Base-by-base conservation (phyloP, 2,329 filamentous ascomycete genomes). In the Trichoderma aggressivum region DNA sequence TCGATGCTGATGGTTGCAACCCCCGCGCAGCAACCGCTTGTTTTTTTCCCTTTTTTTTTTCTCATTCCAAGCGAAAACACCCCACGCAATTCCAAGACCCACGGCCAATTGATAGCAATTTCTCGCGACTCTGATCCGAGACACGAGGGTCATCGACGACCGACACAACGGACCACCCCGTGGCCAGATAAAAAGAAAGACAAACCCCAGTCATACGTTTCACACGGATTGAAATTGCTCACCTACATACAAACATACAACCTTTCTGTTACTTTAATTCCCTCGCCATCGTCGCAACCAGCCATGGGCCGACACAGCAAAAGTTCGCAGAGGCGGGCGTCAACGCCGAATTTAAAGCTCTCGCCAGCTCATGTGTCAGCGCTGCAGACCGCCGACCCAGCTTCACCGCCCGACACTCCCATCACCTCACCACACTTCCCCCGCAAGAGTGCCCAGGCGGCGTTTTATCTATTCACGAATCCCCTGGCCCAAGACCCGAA, bases 351-450 rank as follows among this genome's bases (percentile, higher is more conserved):
- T 72, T 79, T 84, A 74, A 80, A 81, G 73, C 74, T 79, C 70
- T 75, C 73, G 70, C 77, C 77, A 71, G 78, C 80, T 43, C 75
- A 76, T 75, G 55, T 72, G 61, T 70, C 66, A 21, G 70, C 75
- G 59, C 39, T 64, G 71, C 71, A 67, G 47, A 75, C 77, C 77
- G 77, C 78, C 74, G 80, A 82, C 70, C 84, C 83, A 67, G 82
- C 84, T 70, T 86, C 84, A 75, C 84, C 84, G 73, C 84, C 84
- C 53, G 82, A 84, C 63, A 85, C 84, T 53, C 84, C 84, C 65
- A 84, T 82, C 53, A 78, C 80, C 43, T 80, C 80, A 69, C 80
- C 81, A 70, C 76, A 77, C 34, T 76, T 79, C 72, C 74, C 77
- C 64, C 80, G 79, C 74, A 80, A 80, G 72, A 78, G 77, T 73